Conservation (phyloP, 1,284 basidiomycete species). For the Sanguinoderma infundibulare region DNA sequence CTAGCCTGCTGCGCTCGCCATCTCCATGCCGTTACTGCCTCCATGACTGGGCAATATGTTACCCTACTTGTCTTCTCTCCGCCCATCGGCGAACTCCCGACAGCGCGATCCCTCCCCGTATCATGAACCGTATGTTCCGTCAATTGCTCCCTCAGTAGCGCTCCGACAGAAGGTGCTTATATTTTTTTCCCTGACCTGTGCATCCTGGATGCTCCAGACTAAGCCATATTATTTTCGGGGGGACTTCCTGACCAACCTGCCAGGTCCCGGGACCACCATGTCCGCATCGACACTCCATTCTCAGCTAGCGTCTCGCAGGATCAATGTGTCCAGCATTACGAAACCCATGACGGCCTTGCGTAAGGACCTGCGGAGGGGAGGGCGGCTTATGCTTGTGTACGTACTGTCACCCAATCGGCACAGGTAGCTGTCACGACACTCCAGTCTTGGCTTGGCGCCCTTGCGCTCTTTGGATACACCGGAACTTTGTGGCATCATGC, state of each 20-base stretch:
- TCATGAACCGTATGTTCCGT: background rate
- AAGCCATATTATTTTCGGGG: constrained; percentile 3
- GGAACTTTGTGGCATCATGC: constrained; percentile 10
- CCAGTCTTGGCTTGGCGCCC: background rate
- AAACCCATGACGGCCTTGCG: background rate
- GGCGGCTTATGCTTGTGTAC: background rate
- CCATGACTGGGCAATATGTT: constrained; percentile 1
- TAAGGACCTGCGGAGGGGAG: background rate
- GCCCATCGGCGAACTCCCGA: background rate
- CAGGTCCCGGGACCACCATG: background rate
- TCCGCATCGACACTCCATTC: background rate
- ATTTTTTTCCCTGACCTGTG: constrained; percentile 7
- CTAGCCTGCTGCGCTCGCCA: constrained; percentile 20
- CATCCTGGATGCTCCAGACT: constrained; percentile 7
- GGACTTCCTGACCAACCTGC: constrained; percentile 2
- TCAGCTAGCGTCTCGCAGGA: background rate
- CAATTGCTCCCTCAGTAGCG: constrained; percentile 12
- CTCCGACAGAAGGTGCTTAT: background rate
- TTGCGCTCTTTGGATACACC: background rate
- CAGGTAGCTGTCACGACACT: too few species aligned
- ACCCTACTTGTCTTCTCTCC: constrained; percentile 3
- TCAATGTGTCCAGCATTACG: background rate
- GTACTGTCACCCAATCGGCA: background rate
- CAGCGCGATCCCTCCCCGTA: constrained; percentile 1
- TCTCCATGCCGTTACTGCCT: constrained; percentile 13